Conservation (phyloP, 371 early-diverging fungal genomes). For the Mucor mucedo region DNA sequence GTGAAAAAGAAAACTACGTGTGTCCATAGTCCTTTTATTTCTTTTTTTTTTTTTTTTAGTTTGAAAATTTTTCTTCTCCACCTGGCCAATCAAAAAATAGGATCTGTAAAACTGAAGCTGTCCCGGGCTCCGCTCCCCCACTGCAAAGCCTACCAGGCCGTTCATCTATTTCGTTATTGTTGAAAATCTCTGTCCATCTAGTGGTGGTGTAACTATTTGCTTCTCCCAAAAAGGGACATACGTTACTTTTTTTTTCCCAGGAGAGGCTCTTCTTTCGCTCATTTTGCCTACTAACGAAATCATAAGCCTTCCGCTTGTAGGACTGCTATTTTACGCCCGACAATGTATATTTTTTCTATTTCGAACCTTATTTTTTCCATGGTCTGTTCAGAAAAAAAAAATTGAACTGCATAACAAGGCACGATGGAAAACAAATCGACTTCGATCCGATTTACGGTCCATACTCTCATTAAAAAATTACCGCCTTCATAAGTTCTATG, state of each 20-base stretch:
- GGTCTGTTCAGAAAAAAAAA: no score
- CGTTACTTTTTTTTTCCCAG: not conserved
- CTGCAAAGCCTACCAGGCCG: not conserved
- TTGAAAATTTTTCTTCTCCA: constrained; percentile 24
- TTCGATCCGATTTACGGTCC: no score
- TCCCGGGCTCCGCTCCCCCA: constrained; percentile 18
- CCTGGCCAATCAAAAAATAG: constrained; percentile 12
- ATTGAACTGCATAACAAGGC: no score
- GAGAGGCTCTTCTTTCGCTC: not conserved
- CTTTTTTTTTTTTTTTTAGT: constrained; percentile 15
- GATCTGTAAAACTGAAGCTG: constrained; percentile 24
- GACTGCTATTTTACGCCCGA: constrained; percentile 3
- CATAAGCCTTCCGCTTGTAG: not conserved
- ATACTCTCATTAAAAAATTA: no score
- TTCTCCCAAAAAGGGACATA: not conserved
- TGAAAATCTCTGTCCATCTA: constrained; percentile 6
- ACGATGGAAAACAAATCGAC: no score
- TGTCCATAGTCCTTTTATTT: constrained; percentile 9
- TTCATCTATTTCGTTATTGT: constrained; percentile 8
- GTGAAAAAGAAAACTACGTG: constrained; percentile 10
- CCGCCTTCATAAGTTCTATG: no score
- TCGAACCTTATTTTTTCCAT: not conserved
- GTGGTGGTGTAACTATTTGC: not conserved
- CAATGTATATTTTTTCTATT: not conserved
- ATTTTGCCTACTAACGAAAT: not conserved